Evolutionary conservation across 2,329 filamentous ascomycete species (phyloP).

Genomic region (Sporothrix variecibatus): DNA sequence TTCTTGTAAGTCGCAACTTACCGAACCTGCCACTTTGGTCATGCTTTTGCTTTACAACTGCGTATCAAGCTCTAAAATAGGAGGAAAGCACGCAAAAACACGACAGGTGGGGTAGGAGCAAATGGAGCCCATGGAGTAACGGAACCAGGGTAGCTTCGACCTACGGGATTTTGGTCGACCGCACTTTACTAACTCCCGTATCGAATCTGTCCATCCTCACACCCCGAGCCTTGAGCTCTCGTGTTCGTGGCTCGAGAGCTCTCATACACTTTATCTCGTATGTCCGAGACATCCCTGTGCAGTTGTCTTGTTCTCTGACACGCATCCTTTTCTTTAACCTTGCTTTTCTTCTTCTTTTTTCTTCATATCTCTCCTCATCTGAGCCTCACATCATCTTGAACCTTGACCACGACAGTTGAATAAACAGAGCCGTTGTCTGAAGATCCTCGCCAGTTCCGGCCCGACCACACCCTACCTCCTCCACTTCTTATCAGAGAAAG

Average conservation of each 20-base stretch:
- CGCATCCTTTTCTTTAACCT: neutral
- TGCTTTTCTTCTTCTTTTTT: neutral
- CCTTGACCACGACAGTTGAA: neutral
- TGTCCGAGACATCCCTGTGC: neutral
- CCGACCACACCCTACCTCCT: neutral
- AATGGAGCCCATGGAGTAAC: neutral
- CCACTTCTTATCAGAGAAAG: neutral
- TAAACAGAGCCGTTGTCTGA: neutral
- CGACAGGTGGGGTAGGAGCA: neutral
- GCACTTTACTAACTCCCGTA: slow-evolving; percentile 5
- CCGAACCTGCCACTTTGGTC: neutral
- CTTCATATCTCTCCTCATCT: neutral
- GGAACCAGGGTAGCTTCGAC: neutral
- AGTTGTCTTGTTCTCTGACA: neutral
- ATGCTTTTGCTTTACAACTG: neutral
- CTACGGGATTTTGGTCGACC: neutral
- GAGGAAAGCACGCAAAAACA: slow-evolving; percentile 1
- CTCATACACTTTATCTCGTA: neutral
- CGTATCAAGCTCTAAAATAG: neutral
- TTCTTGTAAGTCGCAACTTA: neutral
- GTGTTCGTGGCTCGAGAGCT: neutral
- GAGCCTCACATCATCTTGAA: neutral
- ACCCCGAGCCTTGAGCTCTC: neutral
- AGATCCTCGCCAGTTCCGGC: neutral
- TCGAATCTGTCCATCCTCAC: neutral